Evolutionary conservation across 225 moss, liverwort and hornwort genomes (phyloP).

Genomic region (Bryum argenteum): DNA sequence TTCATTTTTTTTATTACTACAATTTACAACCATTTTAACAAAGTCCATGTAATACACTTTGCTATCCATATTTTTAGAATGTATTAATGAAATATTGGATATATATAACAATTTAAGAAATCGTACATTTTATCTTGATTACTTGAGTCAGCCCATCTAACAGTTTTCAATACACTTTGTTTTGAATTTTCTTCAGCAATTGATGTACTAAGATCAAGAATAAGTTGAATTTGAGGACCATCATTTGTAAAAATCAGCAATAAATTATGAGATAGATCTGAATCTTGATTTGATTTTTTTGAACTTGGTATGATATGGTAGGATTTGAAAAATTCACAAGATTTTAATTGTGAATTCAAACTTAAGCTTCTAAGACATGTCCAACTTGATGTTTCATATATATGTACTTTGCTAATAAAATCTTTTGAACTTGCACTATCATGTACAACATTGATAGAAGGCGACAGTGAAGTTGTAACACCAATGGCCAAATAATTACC

Average conservation of each 20-base stretch:
- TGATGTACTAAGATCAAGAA: neutral
- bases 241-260: conserved; percentile 8
- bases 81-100: no score
- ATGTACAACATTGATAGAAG: neutral
- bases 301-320: neutral
- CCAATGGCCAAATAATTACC: conserved; percentile 10
- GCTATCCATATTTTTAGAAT: no score
- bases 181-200: neutral
- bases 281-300: neutral
- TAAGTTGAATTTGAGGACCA: conserved; percentile 13
- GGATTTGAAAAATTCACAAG: conserved; percentile 2
- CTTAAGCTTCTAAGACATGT: conserved; percentile 15
- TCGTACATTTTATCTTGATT: neutral
- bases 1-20: neutral
- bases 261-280: neutral
- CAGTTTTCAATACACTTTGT: neutral
- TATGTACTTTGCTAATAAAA: neutral
- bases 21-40: no score
- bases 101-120: rapidly evolving
- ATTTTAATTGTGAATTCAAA: neutral
- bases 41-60: no score
- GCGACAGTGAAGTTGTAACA: no score
- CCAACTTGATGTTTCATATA: conserved; percentile 36
- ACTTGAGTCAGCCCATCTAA: conserved; percentile 8
- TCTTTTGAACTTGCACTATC: neutral